Percentiles rank a stretch among this genome's conserved stretches.
Conservation (phyloP, 2,329 filamentous ascomycete species). For the Fusarium phyllophilum region DNA sequence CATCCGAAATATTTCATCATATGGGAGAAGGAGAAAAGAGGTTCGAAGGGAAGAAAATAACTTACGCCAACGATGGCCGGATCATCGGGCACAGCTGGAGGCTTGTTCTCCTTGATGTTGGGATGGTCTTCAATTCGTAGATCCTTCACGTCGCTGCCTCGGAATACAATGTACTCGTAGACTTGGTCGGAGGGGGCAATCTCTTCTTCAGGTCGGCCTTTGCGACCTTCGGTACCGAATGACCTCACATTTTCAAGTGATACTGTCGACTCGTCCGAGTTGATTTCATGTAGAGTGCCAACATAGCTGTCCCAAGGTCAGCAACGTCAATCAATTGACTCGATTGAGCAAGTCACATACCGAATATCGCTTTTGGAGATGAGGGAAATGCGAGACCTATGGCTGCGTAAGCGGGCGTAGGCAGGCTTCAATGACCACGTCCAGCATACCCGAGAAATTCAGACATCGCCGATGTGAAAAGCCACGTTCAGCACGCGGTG, state of each 20-base stretch:
- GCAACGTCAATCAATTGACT: constrained; percentile 29
- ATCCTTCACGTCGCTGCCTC: constrained; percentile 98
- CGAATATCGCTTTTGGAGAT: constrained; percentile 98
- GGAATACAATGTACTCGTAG: constrained; percentile 99
- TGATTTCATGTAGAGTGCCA: constrained; percentile 96
- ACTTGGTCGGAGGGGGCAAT: constrained; percentile 85
- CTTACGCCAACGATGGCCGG: constrained; percentile 97
- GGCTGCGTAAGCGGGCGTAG: constrained; percentile 47
- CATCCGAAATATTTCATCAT: constrained; percentile 99
- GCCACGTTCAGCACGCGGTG: constrained; percentile 56
- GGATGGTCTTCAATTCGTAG: constrained; percentile 89
- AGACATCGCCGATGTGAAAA: constrained; percentile 59
- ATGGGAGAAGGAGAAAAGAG: constrained; percentile 48
- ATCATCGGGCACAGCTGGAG: constrained; percentile 87
- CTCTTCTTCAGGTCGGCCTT: constrained; percentile 80
- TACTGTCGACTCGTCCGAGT: constrained; percentile 95
- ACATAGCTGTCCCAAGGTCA: constrained; percentile 77
- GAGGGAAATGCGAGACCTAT: constrained; percentile 90
- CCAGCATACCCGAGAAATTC: constrained; percentile 67
- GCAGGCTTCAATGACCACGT: constrained; percentile 42
- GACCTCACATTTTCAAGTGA: constrained; percentile 96
- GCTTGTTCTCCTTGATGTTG: constrained; percentile 77
- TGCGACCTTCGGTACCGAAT: constrained; percentile 92
- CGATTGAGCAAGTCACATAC: constrained; percentile 61
- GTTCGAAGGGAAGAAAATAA: constrained; percentile 47